Evolutionary conservation across 345 rosid species (phyloP), one percentile per base, ranked within the genome.

Genomic region (Bretschneidera sinensis): DNA sequence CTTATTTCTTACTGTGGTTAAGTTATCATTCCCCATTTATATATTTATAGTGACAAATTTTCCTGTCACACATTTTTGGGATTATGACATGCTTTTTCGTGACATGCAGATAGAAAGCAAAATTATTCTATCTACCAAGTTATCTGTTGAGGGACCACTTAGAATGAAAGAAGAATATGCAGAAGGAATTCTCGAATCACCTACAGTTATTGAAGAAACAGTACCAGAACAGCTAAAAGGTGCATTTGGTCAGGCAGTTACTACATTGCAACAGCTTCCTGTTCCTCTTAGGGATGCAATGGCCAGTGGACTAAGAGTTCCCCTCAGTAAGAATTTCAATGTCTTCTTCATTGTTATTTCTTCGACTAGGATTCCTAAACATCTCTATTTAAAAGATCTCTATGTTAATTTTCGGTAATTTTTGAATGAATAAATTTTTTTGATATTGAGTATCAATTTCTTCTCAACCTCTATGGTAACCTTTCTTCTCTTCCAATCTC

Each of bases 131-230:
- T 79, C 90, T 18, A 63, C 90, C 55, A 82, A 71, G 71, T 74
- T 94, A 59, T 60, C 89, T 66, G 77, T 94, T n/a, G 97, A 94
- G 77, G 99, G 99, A 67, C 97, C 99, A n/a, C 71, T 81, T 60
- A 81, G 99, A 63, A 75, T 94, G 80, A 94, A 77, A 73, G 97
- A 94, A 65, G 97, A 87, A 68, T 89, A 86, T 57, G 62, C 79
- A 56, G 99, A 94, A 81, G 97, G 90, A 59, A 57, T 79, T 62
- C 21, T 94, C 7, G 96, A 89, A 63, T 76, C 91, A 21, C 97
- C 99, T 34, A 81, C 80, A 9, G 59, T 94, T 39, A 78, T 94
- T 69, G 90, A 87, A 83, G 96, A 89, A 71, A 65, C 92, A 39
- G 63, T 94, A 24, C 99, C 97, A 54, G 86, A 80, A 51, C 90